Conservation (phyloP, 1,139 yeast genomes). For the Nakaseomyces sp. region DNA sequence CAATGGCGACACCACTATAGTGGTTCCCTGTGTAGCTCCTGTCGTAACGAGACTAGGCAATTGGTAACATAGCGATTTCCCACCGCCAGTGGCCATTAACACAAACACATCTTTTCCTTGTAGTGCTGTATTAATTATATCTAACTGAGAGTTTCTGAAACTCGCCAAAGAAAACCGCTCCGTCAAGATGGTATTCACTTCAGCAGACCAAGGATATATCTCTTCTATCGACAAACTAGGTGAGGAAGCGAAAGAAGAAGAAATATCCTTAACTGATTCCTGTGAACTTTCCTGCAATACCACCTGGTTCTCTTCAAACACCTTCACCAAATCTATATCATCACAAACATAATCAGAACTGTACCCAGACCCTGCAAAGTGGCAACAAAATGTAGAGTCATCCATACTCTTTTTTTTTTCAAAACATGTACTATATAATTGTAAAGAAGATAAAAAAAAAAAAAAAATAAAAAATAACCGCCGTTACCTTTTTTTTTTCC, state of each 20-base stretch:
- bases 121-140: conserved; percentile 73
- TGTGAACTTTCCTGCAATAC: not conserved
- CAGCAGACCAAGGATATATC: conserved; percentile 49
- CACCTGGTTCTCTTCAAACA: not conserved
- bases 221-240: not conserved
- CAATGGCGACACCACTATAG: conserved; percentile 77
- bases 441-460: too few relatives aligned
- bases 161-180: conserved; percentile 49
- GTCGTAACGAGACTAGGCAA: conserved; percentile 75
- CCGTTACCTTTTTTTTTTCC: too few relatives aligned
- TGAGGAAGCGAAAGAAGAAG: not conserved
- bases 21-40: conserved; percentile 72
- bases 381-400: not conserved
- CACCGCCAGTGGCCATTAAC: conserved; percentile 96
- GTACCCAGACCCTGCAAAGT: conserved; percentile 1
- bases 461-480: too few relatives aligned
- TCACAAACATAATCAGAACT: not conserved
- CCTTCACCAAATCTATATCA: not conserved
- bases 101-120: conserved; percentile 80
- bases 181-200: conserved; percentile 49
- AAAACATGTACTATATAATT: too few relatives aligned
- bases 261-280: too few relatives aligned
- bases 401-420: not conserved
- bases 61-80: conserved; percentile 88
- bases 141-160: conserved; percentile 74